Conservation (phyloP, 108 stramenopile species). For the Tribonema minus region DNA sequence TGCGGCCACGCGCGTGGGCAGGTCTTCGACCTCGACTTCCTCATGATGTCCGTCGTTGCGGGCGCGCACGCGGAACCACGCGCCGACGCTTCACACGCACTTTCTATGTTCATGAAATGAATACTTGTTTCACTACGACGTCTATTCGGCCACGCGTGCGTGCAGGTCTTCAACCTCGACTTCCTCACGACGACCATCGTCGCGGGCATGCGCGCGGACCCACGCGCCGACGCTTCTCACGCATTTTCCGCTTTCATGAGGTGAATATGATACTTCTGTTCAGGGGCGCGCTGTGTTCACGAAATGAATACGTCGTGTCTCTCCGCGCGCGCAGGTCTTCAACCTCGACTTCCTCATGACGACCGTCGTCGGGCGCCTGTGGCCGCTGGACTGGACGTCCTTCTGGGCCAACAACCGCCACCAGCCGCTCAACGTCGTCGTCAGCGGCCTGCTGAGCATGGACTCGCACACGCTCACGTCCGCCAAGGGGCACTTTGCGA, state of each 20-base stretch:
- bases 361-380: constrained; percentile 68
- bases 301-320: constrained; percentile 55
- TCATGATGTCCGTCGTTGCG: too few species aligned
- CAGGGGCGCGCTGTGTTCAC: too few species aligned
- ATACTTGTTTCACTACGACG: constrained; percentile 62
- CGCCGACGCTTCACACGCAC: too few species aligned
- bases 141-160: constrained; percentile 26
- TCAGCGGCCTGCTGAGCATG: constrained; percentile 69
- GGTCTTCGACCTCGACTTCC: constrained; percentile 81
- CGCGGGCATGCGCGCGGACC: too few species aligned
- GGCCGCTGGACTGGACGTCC: constrained; percentile 76
- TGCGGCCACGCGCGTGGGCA: constrained; percentile 49
- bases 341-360: constrained; percentile 73
- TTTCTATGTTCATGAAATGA: too few species aligned
- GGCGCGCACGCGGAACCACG: too few species aligned
- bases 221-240: too few species aligned
- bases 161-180: constrained; percentile 80
- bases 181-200: too few species aligned
- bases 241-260: too few species aligned
- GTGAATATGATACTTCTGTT: too few species aligned
- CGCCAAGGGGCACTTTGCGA: constrained; percentile 68
- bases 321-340: constrained; percentile 64
- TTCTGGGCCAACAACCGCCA: constrained; percentile 72
- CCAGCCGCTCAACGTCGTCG: constrained; percentile 78
- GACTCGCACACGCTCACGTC: constrained; percentile 68